A percentile compares a stretch with the other conserved stretches of the same genome.
phyloP scores from a whole-genome alignment of 148 eudicot genomes.

The Rhododendron griersonianum region DNA sequence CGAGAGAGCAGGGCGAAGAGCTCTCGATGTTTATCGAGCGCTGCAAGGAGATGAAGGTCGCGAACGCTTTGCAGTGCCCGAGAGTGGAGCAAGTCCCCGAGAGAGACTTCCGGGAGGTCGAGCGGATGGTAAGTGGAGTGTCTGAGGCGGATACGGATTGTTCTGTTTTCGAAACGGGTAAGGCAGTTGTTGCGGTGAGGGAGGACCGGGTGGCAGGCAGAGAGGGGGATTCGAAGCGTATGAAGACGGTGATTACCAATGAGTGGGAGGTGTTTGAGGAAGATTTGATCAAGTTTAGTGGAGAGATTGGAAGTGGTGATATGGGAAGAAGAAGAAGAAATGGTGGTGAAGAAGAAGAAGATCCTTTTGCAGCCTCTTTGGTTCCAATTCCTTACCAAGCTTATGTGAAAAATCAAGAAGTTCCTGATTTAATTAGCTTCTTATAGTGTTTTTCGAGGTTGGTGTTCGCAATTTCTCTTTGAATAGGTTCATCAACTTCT shows the following conservation, averaged over 20 bases:
- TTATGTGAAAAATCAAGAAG: slow-evolving; percentile 1
- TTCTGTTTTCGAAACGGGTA: background rate
- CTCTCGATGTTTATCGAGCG: slow-evolving; percentile 41
- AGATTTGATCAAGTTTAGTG: background rate
- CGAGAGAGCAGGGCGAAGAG: slow-evolving; percentile 53
- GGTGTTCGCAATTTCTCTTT: background rate
- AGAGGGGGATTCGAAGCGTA: slow-evolving; percentile 1
- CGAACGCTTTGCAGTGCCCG: slow-evolving; percentile 40
- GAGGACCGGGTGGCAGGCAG: background rate
- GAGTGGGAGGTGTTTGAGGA: slow-evolving; percentile 11
- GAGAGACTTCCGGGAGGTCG: slow-evolving; percentile 10
- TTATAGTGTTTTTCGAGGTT: background rate
- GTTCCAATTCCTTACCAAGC: background rate
- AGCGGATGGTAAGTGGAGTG: slow-evolving; percentile 38
- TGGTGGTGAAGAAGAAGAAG: slow-evolving; percentile 5
- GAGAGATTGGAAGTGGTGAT: background rate
- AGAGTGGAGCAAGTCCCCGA: background rate
- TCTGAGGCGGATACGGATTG: background rate
- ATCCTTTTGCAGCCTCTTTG: slow-evolving; percentile 25
- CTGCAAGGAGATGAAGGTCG: slow-evolving; percentile 46
- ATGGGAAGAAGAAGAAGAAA: background rate
- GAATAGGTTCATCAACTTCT: background rate
- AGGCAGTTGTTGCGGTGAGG: background rate
- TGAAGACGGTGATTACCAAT: background rate
- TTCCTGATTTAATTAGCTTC: slow-evolving; percentile 39